Conservation (phyloP, 73 alveolate species). For the Paramecium tetraurelia region DNA sequence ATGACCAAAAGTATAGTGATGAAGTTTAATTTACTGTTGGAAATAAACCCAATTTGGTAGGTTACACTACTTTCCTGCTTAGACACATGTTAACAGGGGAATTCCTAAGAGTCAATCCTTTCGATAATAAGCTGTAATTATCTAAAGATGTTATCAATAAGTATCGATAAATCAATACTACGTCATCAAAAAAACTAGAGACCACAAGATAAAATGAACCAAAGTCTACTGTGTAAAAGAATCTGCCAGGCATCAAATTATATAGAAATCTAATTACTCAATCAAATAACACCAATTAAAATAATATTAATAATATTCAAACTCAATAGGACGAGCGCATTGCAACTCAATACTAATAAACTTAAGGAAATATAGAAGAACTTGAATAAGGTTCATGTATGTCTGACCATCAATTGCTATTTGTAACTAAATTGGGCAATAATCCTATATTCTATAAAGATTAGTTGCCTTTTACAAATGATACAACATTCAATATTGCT, state of each 20-base stretch:
- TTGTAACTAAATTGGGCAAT: constrained; percentile 26
- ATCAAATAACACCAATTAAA: background rate
- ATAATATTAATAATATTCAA: background rate
- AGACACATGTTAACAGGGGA: constrained; percentile 28
- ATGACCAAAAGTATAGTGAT: background rate
- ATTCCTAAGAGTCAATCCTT: constrained; percentile 6
- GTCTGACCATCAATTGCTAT: background rate
- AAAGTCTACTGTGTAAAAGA: background rate
- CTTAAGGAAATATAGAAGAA: background rate
- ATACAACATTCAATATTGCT: background rate
- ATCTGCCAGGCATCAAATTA: background rate
- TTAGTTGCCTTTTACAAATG: background rate
- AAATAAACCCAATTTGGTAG: constrained; percentile 21
- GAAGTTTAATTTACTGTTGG: background rate
- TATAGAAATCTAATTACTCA: background rate
- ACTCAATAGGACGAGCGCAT: background rate
- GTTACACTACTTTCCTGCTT: background rate
- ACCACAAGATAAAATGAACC: background rate
- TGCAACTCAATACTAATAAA: background rate
- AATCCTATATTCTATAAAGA: constrained; percentile 26
- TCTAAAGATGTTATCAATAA: background rate
- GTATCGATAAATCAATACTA: background rate
- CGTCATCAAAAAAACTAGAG: background rate
- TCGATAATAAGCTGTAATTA: background rate
- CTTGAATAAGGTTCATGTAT: background rate